Percentiles rank a stretch among this genome's conserved stretches.
Conservation (phyloP, 2,329 filamentous ascomycete genomes). For the Sarocladiaceae sp. region DNA sequence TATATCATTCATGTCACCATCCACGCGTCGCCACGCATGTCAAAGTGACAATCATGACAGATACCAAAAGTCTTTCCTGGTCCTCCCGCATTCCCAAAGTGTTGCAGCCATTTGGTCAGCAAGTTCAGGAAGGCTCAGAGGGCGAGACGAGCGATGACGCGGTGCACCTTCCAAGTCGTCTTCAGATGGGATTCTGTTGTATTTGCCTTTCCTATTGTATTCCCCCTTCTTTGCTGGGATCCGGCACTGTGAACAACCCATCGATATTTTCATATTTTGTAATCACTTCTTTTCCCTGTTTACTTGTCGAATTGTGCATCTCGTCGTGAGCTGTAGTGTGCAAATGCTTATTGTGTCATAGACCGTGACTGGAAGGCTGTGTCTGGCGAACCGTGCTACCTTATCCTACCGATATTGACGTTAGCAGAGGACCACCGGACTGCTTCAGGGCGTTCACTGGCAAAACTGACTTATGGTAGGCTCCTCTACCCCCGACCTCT, state of each 20-base stretch:
- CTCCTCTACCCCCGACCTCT: too few relatives aligned
- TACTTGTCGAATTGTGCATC: too few relatives aligned
- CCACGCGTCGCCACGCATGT: neutral
- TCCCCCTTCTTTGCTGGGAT: neutral
- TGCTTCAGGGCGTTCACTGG: too few relatives aligned
- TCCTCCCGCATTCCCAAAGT: neutral
- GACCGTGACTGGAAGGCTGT: too few relatives aligned
- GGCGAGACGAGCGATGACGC: neutral
- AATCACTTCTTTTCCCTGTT: conserved; percentile 2
- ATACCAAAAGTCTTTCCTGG: neutral
- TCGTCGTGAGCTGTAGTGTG: too few relatives aligned
- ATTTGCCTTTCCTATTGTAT: conserved; percentile 1
- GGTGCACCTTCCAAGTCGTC: neutral
- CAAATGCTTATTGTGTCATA: too few relatives aligned
- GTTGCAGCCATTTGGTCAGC: neutral
- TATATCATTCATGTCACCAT: conserved; percentile 2
- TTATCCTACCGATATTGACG: too few relatives aligned
- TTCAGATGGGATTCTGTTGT: neutral
- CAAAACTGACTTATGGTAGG: too few relatives aligned
- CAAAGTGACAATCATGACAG: neutral
- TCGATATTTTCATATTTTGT: conserved; percentile 7
- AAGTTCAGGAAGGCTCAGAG: neutral
- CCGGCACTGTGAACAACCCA: neutral
- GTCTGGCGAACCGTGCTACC: too few relatives aligned
- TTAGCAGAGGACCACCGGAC: too few relatives aligned